Conservation (phyloP, 345 rosid species). For the Tarenaya hassleriana region DNA sequence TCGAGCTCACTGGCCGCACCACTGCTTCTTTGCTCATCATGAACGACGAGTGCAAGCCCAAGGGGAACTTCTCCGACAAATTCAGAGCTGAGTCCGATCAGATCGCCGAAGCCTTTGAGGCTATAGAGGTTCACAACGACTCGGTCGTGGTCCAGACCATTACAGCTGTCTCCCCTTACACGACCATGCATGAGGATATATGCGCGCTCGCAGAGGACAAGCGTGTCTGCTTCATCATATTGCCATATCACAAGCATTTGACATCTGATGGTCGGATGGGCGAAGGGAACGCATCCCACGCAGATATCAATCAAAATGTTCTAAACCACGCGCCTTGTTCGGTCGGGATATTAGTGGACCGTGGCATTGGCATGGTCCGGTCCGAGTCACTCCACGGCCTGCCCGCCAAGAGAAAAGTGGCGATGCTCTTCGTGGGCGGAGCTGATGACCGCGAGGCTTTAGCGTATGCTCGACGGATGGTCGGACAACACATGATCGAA, state of each 20-base stretch:
- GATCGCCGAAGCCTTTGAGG: conserved; percentile 31
- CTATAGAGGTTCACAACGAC: conserved; percentile 23
- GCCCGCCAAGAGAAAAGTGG: conserved; percentile 7
- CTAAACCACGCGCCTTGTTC: conserved; percentile 47
- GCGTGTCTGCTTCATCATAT: conserved; percentile 34
- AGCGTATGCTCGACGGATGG: conserved; percentile 56
- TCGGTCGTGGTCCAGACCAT: conserved; percentile 32
- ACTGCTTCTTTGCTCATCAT: conserved; percentile 47
- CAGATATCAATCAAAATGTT: conserved; percentile 42
- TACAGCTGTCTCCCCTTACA: conserved; percentile 48
- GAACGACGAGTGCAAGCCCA: conserved; percentile 32
- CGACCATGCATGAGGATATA: conserved; percentile 58
- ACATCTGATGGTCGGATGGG: conserved; percentile 32
- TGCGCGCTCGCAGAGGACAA: conserved; percentile 58
- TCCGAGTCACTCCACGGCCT: conserved; percentile 17
- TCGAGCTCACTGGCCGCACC: conserved; percentile 45
- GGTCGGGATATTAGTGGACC: conserved; percentile 48
- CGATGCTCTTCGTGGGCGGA: conserved; percentile 54
- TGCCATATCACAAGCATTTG: conserved; percentile 46
- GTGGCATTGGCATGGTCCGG: conserved; percentile 32
- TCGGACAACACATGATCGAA: conserved; percentile 22
- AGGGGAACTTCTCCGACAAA: conserved; percentile 16
- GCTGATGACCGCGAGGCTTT: conserved; percentile 68
- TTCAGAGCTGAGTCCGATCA: conserved; percentile 31
- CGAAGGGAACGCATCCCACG: conserved; percentile 27